Base-by-base conservation (phyloP, 2,329 filamentous ascomycete species). In the Pseudopithomyces maydicus region DNA sequence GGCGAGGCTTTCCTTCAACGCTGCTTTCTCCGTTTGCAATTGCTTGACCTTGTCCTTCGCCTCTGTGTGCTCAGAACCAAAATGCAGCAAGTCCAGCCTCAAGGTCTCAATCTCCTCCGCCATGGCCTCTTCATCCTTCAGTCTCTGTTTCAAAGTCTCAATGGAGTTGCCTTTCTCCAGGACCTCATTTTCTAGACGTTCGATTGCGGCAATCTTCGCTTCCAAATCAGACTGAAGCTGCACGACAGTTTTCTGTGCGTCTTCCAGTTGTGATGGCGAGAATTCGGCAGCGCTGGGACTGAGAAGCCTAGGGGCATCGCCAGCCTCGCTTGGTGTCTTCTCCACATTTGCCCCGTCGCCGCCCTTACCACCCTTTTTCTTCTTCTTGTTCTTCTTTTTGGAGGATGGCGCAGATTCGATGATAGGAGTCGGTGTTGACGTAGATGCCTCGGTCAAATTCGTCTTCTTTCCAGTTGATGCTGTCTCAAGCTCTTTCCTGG, bases 71-170 rank as follows among this genome's bases (percentile, higher is more conserved):
- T 96, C 91, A 65, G 92, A 86, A 10, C 92, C 92, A 59, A 96
- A 87, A 47, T 86, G 82, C 42, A 94, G 78, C 7, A 98, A 79
- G 62, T 93, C 90, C 54, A 96, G 91, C 49, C 89, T 86, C 58
- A 98, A 79, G 3, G 85, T 88, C 67, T 96, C 92, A 56, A 97
- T 90, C 76, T 98, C 93, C 67, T 97, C 93, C 23, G 86, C 84
- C 42, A 96, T 80, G 19, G 89, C 88, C 52, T 94, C 91, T 68
- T 88, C 84, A 55, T 95, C 90, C 15, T 88, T 90, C 69, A 91
- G 81, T 73, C 89, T 88, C 54, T 85, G 84, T 23, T 85, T 85
- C 5, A 97, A 80, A 14, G 83, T 84, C 52, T 91, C 86, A 51
- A 97, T 92, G 38, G 88, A 87, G 1, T 82, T 81, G 62, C 93